Percentiles rank a stretch among this genome's conserved stretches.
Evolutionary conservation across 805 yeast genomes (phyloP).

Genomic region (Candida coleopterorum): DNA sequence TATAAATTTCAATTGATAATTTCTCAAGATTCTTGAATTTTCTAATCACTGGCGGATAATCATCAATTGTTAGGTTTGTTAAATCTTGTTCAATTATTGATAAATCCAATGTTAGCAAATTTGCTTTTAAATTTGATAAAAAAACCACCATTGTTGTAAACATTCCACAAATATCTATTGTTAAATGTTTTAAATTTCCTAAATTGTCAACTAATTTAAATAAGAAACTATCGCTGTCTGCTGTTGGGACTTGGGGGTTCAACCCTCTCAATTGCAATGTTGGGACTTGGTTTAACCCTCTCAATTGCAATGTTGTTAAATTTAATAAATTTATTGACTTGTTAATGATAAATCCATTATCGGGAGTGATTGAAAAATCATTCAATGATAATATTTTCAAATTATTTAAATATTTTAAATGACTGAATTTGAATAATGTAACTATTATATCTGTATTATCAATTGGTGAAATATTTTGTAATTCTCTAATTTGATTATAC

Average conservation of each 20-base stretch:
- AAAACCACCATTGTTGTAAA: conserved; percentile 39
- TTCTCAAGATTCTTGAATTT: conserved; percentile 19
- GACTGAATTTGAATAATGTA: conserved; percentile 10
- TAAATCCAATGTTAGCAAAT: conserved; percentile 34
- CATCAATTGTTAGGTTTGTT: conserved; percentile 26
- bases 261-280: conserved; percentile 30
- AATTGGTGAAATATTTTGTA: neutral
- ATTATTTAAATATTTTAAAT: conserved; percentile 11
- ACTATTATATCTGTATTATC: conserved; percentile 3
- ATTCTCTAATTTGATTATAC: conserved; percentile 10
- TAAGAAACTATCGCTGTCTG: conserved; percentile 13
- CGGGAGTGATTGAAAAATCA: conserved; percentile 18
- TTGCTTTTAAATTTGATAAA: conserved; percentile 15
- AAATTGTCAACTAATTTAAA: conserved; percentile 23
- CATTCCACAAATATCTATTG: conserved; percentile 40
- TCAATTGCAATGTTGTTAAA: conserved; percentile 25
- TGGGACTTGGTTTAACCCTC: too few species aligned
- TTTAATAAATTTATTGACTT: conserved; percentile 16
- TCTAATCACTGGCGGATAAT: conserved; percentile 16
- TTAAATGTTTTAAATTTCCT: conserved; percentile 20
- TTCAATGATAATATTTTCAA: conserved; percentile 20
- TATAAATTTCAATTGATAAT: conserved; percentile 38
- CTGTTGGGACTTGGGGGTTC: too few species aligned
- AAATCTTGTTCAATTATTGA: conserved; percentile 18
- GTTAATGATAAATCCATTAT: conserved; percentile 17